Evolutionary conservation across 2,329 filamentous ascomycete species (phyloP), one percentile per base, ranked within the genome.

Genomic region (Trichoderma asperellum): DNA sequence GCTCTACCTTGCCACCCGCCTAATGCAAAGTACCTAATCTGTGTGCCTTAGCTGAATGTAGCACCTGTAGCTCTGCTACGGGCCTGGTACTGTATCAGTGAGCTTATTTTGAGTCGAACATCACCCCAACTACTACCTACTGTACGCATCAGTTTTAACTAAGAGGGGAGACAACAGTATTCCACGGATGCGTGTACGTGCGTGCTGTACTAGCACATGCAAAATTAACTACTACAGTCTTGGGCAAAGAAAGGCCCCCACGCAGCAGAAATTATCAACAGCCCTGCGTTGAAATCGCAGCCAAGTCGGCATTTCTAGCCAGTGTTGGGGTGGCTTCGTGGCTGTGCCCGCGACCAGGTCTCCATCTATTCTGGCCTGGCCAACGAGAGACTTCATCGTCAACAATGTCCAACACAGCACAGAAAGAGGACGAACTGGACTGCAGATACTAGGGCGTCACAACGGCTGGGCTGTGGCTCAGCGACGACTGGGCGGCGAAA

Each of bases 291-390:
- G 5, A 10, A 47, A 27, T 40, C 18, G 34, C 59, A 61, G 18
- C 40, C 8, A 43, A 10, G 27, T 24, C 59, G 59, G 59, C 59
- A 61, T 10, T 61, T 49, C 59, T 18, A 37, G 29, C 60, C 60
- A 62, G 60, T 27, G 59, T 61, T 27, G 57, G 58, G 58, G 21
- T 32, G 58, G 16, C 16, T 47, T 64, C 29, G 52, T 56, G 61
- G 61, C 61, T 56, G 35, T 64, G 61, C 61, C 21, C n/a, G 32
- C 27, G 53, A 58, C 18, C 37, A 43, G 32, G 34, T 37, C 34
- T 58, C 34, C 6, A 16, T 59, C 21, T 49, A 14, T 6, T n/a
- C 37, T 18, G 32, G 12, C 18, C 35, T 12, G 35, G 24, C 21
- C 35, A 24, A 24, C 40, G 24, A 24, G 18, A 57, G 29, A 18